phyloP scores from a whole-genome alignment of 2,329 filamentous ascomycete genomes.

The Talaromyces atroroseus region DNA sequence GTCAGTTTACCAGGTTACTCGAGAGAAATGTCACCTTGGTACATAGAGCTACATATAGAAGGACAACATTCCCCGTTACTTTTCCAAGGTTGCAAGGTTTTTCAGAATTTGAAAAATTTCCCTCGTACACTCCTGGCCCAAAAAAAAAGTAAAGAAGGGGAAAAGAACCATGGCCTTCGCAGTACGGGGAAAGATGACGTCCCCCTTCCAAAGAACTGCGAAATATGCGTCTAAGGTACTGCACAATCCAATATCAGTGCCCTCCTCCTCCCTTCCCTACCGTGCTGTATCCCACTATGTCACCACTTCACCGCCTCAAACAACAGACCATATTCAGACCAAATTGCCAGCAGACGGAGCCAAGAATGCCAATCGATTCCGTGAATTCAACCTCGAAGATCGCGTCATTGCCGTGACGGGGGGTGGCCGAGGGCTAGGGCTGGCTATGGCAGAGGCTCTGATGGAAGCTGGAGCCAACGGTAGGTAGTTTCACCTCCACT shows the following conservation, averaged over 20 bases:
- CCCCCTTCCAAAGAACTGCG: neutral
- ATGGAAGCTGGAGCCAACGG: slow-evolving; percentile 46
- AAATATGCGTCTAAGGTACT: neutral
- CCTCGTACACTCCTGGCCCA: neutral
- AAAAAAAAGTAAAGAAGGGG: neutral
- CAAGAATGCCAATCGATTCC: slow-evolving; percentile 29
- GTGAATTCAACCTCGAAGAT: slow-evolving; percentile 39
- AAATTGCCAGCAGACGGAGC: slow-evolving; percentile 22
- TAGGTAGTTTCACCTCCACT: slow-evolving; percentile 14
- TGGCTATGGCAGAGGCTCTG: slow-evolving; percentile 43
- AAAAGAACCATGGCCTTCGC: neutral
- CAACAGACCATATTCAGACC: slow-evolving; percentile 27
- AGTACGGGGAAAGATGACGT: neutral
- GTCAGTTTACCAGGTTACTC: neutral
- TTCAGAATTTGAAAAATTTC: no score
- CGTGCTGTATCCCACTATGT: neutral
- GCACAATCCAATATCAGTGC: neutral
- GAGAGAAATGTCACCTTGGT: no score
- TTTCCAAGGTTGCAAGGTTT: no score
- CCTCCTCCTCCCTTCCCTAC: neutral
- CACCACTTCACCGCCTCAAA: neutral
- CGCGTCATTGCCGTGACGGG: slow-evolving; percentile 41
- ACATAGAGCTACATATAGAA: no score
- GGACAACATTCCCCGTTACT: no score
- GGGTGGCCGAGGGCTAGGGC: slow-evolving; percentile 40